These are phyloP conservation scores for Malassezia equina DNA, from an alignment of 1,284 basidiomycete genomes.

Conservation along the genomic window DNA sequence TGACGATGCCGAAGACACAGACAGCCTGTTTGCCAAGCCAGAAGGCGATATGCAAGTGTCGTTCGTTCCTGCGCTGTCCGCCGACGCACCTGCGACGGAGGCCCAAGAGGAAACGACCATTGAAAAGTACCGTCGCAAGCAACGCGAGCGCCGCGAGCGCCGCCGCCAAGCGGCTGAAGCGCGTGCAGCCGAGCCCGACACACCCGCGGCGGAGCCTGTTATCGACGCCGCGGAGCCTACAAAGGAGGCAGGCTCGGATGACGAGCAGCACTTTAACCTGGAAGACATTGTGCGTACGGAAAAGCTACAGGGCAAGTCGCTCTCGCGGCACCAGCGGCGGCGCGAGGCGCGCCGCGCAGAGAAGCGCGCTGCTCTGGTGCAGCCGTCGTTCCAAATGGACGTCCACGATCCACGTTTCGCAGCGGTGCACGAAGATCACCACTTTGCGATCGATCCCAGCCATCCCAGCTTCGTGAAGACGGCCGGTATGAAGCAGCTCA, in stretches of 20 bases:
- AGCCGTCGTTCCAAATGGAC: slow-evolving; percentile 62
- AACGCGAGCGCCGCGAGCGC: slow-evolving; percentile 42
- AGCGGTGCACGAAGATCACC: slow-evolving; percentile 74
- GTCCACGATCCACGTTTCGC: slow-evolving; percentile 80
- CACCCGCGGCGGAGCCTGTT: slow-evolving; percentile 14
- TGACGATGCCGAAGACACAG: slow-evolving; percentile 32
- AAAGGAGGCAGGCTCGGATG: slow-evolving; percentile 22
- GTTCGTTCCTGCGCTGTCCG: slow-evolving; percentile 41
- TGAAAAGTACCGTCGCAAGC: slow-evolving; percentile 45
- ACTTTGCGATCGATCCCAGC: slow-evolving; percentile 88
- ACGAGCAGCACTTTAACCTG: slow-evolving; percentile 71
- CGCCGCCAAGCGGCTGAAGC: slow-evolving; percentile 1
- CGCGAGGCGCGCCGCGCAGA: slow-evolving; percentile 28
- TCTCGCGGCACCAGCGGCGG: slow-evolving; percentile 27
- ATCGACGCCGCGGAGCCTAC: slow-evolving; percentile 55
- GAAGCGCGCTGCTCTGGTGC: slow-evolving; percentile 48
- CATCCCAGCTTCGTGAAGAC: slow-evolving; percentile 57
- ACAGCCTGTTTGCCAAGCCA: slow-evolving; percentile 10
- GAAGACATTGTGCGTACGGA: slow-evolving; percentile 79
- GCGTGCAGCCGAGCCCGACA: slow-evolving; percentile 4
- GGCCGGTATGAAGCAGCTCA: slow-evolving; percentile 39
- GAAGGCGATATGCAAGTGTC: slow-evolving; percentile 44
- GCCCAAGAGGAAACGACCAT: slow-evolving; percentile 41
- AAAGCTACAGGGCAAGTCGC: slow-evolving; percentile 29
- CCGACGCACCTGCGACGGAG: slow-evolving; percentile 22